phyloP scores from a whole-genome alignment of 2,329 filamentous ascomycete genomes.

The Elsinoe ampelina region DNA sequence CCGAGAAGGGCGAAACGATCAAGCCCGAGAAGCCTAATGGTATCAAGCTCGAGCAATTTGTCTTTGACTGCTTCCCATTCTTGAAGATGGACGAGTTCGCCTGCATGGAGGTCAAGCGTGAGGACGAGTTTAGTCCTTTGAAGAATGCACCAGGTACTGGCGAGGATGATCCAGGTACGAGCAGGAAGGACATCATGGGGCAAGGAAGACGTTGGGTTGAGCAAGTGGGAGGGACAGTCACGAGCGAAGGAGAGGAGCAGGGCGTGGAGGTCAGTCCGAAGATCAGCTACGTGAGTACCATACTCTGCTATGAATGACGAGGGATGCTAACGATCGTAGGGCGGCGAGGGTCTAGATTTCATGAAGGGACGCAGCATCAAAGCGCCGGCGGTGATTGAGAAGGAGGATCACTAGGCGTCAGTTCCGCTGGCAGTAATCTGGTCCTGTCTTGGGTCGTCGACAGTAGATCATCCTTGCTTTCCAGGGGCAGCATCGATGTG shows the following conservation, averaged over 20 bases:
- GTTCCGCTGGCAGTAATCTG: background rate
- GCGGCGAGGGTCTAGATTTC: slow-evolving; percentile 55
- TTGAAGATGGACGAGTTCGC: slow-evolving; percentile 81
- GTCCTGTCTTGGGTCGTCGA: background rate
- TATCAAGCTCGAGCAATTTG: slow-evolving; percentile 98
- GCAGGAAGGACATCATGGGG: slow-evolving; percentile 76
- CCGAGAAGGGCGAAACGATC: slow-evolving; percentile 65
- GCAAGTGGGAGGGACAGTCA: slow-evolving; percentile 65
- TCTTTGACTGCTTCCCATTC: slow-evolving; percentile 96
- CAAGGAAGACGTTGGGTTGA: slow-evolving; percentile 83
- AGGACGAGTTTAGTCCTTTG: slow-evolving; percentile 95
- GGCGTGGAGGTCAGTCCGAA: slow-evolving; percentile 88
- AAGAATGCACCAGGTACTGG: slow-evolving; percentile 84
- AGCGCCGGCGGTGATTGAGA: slow-evolving; percentile 56
- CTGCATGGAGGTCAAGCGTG: slow-evolving; percentile 87
- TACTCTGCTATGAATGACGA: background rate
- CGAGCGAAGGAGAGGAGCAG: slow-evolving; percentile 50
- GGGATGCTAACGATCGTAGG: slow-evolving; percentile 30
- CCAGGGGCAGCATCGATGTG: background rate
- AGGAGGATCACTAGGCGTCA: slow-evolving; percentile 35
- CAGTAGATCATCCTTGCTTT: background rate
- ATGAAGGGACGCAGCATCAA: slow-evolving; percentile 51
- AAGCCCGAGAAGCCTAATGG: slow-evolving; percentile 95
- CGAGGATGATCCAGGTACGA: slow-evolving; percentile 90
- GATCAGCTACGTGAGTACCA: slow-evolving; percentile 79